These are phyloP conservation scores for Gossypium longicalyx DNA, from an alignment of 345 rosid genomes.

Conservation along the genomic window DNA sequence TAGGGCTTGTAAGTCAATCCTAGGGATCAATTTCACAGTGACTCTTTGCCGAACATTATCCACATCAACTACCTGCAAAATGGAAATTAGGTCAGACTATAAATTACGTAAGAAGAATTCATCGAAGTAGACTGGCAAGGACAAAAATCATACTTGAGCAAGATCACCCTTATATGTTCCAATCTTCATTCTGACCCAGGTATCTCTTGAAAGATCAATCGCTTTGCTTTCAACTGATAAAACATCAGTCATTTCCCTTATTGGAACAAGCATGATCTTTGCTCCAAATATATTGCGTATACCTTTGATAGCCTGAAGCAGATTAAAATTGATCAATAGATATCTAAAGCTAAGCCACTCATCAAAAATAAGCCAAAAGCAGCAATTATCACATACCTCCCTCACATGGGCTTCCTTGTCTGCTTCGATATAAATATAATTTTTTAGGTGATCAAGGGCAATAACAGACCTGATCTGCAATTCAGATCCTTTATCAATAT, in stretches of 20 bases:
- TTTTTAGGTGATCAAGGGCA: slow-evolving; percentile 93
- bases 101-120: background rate
- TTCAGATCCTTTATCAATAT: slow-evolving; percentile 75
- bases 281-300: slow-evolving; percentile 59
- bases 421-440: slow-evolving; percentile 82
- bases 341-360: background rate
- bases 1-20: slow-evolving; percentile 89
- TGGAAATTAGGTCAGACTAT: slow-evolving; percentile 4
- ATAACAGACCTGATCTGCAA: slow-evolving; percentile 81
- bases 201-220: slow-evolving; percentile 87
- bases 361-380: background rate
- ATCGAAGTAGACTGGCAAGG: slow-evolving; percentile 7
- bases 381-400: slow-evolving; percentile 53
- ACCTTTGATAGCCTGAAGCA: slow-evolving; percentile 84
- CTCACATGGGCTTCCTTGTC: slow-evolving; percentile 94
- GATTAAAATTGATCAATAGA: background rate
- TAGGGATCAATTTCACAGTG: slow-evolving; percentile 86
- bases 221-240: slow-evolving; percentile 96
- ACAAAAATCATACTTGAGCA: slow-evolving; percentile 55
- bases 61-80: slow-evolving; percentile 77
- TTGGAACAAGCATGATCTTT: slow-evolving; percentile 82
- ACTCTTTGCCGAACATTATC: slow-evolving; percentile 93
- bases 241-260: slow-evolving; percentile 96
- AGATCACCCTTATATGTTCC: slow-evolving; percentile 94
- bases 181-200: slow-evolving; percentile 96